Percentiles rank a stretch among this genome's conserved stretches.
Evolutionary conservation across 345 rosid genomes (phyloP).

Genomic region (Gossypium bickii): DNA sequence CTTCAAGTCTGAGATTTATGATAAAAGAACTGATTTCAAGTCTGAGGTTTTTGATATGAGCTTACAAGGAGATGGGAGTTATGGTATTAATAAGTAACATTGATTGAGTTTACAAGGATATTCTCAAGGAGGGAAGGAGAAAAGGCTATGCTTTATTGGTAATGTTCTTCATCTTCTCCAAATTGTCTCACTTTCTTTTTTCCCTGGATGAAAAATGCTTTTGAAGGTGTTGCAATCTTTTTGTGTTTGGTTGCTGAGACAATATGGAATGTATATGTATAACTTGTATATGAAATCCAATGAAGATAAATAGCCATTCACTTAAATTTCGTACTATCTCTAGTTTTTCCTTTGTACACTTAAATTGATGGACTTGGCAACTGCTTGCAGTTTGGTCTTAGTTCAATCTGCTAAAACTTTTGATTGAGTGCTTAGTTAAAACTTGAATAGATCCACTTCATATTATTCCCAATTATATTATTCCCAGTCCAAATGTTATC

Average conservation of each 20-base stretch:
- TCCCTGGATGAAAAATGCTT: not conserved
- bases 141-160: not conserved
- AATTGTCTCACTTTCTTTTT: not conserved
- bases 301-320: not conserved
- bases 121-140: not conserved
- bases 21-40: not conserved
- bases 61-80: constrained; percentile 37
- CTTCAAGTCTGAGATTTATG: not conserved
- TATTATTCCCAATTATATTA: not conserved
- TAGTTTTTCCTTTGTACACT: not conserved
- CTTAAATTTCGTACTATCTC: not conserved
- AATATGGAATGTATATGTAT: constrained; percentile 7
- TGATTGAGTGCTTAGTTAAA: constrained; percentile 2
- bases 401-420: not conserved
- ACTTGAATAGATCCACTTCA: not conserved
- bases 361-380: not conserved
- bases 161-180: not conserved
- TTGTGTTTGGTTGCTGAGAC: not conserved
- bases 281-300: not conserved
- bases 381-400: constrained; percentile 1
- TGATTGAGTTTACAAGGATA: not conserved
- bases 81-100: constrained; percentile 22
- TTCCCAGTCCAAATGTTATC: not conserved
- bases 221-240: not conserved
- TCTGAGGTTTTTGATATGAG: constrained; percentile 33